Percentiles rank a stretch among this genome's conserved stretches.
Evolutionary conservation across 306 rosid species (phyloP).

Genomic region (Fragaria ananassa): DNA sequence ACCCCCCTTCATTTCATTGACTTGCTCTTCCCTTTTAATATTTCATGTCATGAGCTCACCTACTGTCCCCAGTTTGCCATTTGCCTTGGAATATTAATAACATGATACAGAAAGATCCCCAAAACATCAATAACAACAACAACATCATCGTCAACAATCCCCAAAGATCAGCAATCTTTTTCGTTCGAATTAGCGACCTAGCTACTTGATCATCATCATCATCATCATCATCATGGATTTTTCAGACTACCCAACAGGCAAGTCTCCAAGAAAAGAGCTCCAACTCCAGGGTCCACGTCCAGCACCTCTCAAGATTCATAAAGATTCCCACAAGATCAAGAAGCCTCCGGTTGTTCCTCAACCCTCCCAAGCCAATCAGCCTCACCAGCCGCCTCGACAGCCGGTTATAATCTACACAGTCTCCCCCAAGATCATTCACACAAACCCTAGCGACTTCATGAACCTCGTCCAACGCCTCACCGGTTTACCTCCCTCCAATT

Average conservation of each 20-base stretch:
- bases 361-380: constrained; percentile 3
- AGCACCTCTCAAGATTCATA: constrained; percentile 55
- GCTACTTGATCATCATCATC: not conserved
- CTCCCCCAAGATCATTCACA: constrained; percentile 76
- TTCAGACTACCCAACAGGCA: constrained; percentile 25
- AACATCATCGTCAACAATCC: constrained; percentile 2
- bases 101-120: not conserved
- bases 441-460: constrained; percentile 74
- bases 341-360: constrained; percentile 64
- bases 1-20: constrained; percentile 20
- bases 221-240: constrained; percentile 30
- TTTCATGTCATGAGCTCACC: constrained; percentile 6
- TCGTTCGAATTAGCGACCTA: not conserved
- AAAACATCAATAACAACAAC: not conserved
- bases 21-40: constrained; percentile 22
- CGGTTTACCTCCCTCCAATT: constrained; percentile 33
- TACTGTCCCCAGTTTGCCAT: not conserved
- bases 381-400: constrained; percentile 37
- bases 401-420: constrained; percentile 78
- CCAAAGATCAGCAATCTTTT: not conserved
- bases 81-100: constrained; percentile 10
- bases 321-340: constrained; percentile 72
- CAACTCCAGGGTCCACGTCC: constrained; percentile 86
- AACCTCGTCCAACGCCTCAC: constrained; percentile 85
- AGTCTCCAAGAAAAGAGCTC: constrained; percentile 65